A percentile compares a stretch with the other conserved stretches of the same genome.
These are phyloP conservation scores for Galerina marginata DNA, from an alignment of 768 basidiomycete species.

Conservation along the genomic window DNA sequence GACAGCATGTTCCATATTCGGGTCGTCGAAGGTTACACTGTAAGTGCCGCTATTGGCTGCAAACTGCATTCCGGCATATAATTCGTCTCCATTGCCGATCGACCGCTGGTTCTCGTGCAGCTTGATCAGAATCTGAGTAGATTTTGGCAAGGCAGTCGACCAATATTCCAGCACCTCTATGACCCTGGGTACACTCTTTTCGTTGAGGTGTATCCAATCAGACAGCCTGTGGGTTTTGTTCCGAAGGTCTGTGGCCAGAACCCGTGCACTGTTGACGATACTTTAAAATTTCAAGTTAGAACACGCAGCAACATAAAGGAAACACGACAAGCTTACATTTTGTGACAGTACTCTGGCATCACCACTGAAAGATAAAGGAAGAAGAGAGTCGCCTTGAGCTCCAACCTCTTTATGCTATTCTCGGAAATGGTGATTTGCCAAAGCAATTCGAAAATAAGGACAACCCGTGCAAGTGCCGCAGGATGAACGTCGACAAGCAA, in stretches of 20 bases:
- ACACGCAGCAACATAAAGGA: background rate
- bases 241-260: background rate
- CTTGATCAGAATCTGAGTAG: constrained; percentile 9
- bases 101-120: background rate
- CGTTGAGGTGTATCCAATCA: constrained; percentile 5
- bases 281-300: background rate
- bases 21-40: background rate
- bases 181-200: constrained; percentile 4
- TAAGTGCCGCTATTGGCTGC: background rate
- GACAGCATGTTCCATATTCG: background rate
- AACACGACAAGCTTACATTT: constrained; percentile 13
- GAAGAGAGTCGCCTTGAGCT: constrained; percentile 14
- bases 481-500: constrained; percentile 9
- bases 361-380: constrained; percentile 15
- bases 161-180: constrained; percentile 20
- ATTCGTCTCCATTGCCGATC: no score
- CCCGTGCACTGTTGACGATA: background rate
- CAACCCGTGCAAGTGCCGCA: background rate
- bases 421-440: background rate
- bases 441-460: background rate
- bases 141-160: constrained; percentile 19
- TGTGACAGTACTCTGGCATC: constrained; percentile 21
- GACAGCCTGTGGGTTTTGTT: background rate
- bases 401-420: background rate
- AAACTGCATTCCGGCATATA: no score